Evolutionary conservation across 2,329 filamentous ascomycete genomes (phyloP), one percentile per base, ranked within the genome.

Genomic region (Zasmidium cellare): DNA sequence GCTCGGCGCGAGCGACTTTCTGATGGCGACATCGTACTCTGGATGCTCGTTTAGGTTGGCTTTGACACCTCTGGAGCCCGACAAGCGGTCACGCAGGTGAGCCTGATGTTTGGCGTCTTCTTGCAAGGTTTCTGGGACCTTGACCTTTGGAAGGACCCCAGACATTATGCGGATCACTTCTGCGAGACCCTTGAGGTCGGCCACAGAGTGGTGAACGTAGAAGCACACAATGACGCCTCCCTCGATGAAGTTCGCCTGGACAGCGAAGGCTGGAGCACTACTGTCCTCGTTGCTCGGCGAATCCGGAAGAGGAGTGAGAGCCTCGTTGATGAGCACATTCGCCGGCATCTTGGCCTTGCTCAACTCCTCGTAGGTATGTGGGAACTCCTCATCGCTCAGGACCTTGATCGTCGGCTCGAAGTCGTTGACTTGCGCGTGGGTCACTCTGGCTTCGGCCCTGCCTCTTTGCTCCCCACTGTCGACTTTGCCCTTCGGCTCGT

Each of bases 161-260:
- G 61, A 66, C 64, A 67, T 63, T 49, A 51, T 22, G 9, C 56
- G 54, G 18, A 67, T 53, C 35, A 65, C 59, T 7, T 55, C 46
- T 23, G 46, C 52, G 6, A 68, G 31, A 5, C 64, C 58, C 3
- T 55, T 23, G 23, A 61, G 54, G 50, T 67, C 65, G 5, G 60
- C 62, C 3, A 66, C 61, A 0, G 60, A 56, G 24, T 66, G 61
- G 31, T 68, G 62, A 2, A 69, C 44, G 41, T 54, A 65, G 24
- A 69, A 46, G 19, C 55, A 58, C 9, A 67, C 53, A 23, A 69
- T 22, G 7, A 68, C 56, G 19, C 65, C 65, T 20, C 61, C 62
- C 7, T 58, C 18, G 55, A 67, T 55, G 57, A 66, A 63, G 48
- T 55, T 65, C 9, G 56, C 62, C 24, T 67, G 65, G 11, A 66